Evolutionary conservation across 495 filamentous ascomycete genomes (phyloP), one percentile per base, ranked within the genome.

Genomic region (Peziza echinospora): DNA sequence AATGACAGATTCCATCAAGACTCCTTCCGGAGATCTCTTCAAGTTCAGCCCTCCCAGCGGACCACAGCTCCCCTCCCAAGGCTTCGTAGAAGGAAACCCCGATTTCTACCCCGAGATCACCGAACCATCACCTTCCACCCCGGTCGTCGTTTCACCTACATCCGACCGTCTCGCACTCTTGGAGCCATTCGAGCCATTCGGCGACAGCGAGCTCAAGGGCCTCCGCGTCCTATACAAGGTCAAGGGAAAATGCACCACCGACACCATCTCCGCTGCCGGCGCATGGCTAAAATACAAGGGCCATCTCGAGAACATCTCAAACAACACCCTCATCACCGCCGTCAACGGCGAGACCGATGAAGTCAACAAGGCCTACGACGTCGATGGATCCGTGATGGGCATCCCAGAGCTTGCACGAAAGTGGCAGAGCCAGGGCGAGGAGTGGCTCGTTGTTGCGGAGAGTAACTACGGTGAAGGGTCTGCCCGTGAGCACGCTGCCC

Each of bases 241-340:
- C 43, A 79, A 83, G 48, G 89, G 89, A 47, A 91, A 97, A 64
- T 96, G 89, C 73, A 93, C 89, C 26, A 97, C 89, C 26, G 89
- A 97, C 64, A 93, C 89, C 49, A 97, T 97, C 62, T 94, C 86
- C 19, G 89, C 87, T 5, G 89, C 89, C 2, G 89, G 89, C 5
- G 86, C 86, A 3, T 97, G 89, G 89, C 70, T 97, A 26, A 96
- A 94, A 64, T 97, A 93, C 74, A 96, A 96, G 70, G 89, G 89
- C 51, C 89, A 97, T 62, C 73, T 97, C 25, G 84, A 87, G 60
- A 97, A 97, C 67, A 97, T 97, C 67, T 79, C 75, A 50, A 82
- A 76, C 52, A 97, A 97, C 71, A 97, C 89, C 0, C 75, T 97
- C 40, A 93, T 93, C 63, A 84, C 83, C 23, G 89, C 89, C 49